Base-by-base conservation (phyloP, 2,329 filamentous ascomycete species). In the Fusarium buharicum region DNA sequence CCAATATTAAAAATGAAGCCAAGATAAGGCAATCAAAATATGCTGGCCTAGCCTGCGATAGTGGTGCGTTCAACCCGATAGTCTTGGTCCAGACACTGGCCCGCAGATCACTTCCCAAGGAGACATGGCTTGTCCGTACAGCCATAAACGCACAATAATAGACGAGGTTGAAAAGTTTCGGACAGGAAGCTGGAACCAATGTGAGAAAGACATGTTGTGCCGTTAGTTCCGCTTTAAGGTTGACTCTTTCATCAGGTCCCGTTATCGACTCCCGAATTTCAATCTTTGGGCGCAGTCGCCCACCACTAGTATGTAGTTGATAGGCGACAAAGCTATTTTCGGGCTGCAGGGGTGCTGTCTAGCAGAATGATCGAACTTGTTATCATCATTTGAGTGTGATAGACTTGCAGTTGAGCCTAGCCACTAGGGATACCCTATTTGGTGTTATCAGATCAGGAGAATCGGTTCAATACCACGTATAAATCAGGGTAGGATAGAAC, bases 331-430 rank as follows among this genome's bases (percentile, higher is more conserved):
- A 18, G 46, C 30, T 20, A 58, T 44, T 37, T 27, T 27, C 36
- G 37, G 40, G 28, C 14, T 16, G 30, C 18, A 50, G 17, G 27
- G 24, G n/a, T 50, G 27, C 38, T 33, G 17, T 30, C 20, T 30
- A 12, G 20, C 36, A 61, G 31, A 33, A 34, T 49, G 34, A 38
- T 48, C 38, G 52, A 47, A 18, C 12, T 28, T 28, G 31, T 50
- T 55, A 46, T 45, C 46, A 43, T 48, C 27, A 36, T 40, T 28
- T 8, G 30, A 16, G 33, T 36, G 17, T 36, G 30, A 53, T 17
- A 33, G 31, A 14, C 37, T 22, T 39, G 37, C 18, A 22, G 37
- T 22, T 12, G 8, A 39, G 37, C 37, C 13, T 7, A 31, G 16
- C 4, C 39, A 14, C 27, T 13, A 27, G 27, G 33, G 38, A 57